Evolutionary conservation across 202 grass and related monocot genomes (phyloP), one percentile per base, ranked within the genome.

Genomic region (Elaeis oleifera): DNA sequence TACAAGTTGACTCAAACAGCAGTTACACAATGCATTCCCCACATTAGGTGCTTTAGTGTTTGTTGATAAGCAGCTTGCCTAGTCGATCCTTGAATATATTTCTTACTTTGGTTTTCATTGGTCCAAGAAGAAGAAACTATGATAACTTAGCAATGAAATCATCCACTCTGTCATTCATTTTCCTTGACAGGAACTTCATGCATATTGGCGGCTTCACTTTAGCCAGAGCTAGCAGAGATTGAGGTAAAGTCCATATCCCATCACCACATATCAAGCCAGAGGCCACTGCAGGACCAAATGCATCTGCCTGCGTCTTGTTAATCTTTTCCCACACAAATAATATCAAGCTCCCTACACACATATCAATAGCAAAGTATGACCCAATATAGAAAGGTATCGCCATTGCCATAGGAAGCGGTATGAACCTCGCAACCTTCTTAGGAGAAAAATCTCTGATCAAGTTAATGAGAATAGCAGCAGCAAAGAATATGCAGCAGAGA

Each of bases 171-270:
- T 6, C 4, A n/a, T 31, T 31, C 57, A 31, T 31, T 16, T 16
- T 31, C 57, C 57, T 59, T n/a, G 57, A 59, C 16, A 59, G 57
- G 16, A 59, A 59, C 25, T 59, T 59, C 24, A 59, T 59, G 57
- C 57, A 59, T 59, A 59, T 59, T 3, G 57, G 24, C 5, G 57
- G 25, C 24, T 59, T 59, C 23, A 59, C 23, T 17, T 28, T 5
- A 59, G 25, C 25, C 3, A 28, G 23, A 25, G 23, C 5, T 9
- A 59, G 57, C 13, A 59, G 2, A 6, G 23, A 17, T 17, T 59
- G 25, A 1, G 23, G 57, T 3, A 18, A 17, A 13, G 23, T 5
- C 23, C 57, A 59, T 6, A 59, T 17, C 5, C 57, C 57, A n/a
- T 31, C 25, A 6, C 57, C 14, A 28, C 57, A 59, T 59, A 59